phyloP scores from a whole-genome alignment of 768 basidiomycete genomes.

The Agrocybe praecox region DNA sequence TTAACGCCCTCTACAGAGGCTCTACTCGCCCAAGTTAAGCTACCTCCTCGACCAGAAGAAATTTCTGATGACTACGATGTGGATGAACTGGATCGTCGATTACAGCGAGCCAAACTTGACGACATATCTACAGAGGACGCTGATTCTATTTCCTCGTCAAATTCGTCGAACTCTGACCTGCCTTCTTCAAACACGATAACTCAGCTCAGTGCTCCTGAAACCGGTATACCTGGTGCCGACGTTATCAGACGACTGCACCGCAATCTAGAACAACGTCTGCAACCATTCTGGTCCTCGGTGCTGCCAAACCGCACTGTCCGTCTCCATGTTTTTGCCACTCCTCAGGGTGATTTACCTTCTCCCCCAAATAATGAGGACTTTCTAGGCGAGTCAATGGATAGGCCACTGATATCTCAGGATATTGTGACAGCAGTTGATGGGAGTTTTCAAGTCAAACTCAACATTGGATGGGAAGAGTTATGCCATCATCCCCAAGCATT shows the following conservation, averaged over 20 bases:
- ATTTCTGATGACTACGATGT: slow-evolving; percentile 61
- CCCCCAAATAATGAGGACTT: slow-evolving; percentile 24
- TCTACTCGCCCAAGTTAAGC: slow-evolving; percentile 42
- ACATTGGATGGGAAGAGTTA: slow-evolving; percentile 70
- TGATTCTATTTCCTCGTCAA: slow-evolving; percentile 15
- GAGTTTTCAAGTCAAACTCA: slow-evolving; percentile 66
- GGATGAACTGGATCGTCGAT: slow-evolving; percentile 55
- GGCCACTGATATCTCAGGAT: slow-evolving; percentile 51
- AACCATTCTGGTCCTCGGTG: slow-evolving; percentile 80
- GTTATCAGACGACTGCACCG: slow-evolving; percentile 58
- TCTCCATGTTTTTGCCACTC: slow-evolving; percentile 59
- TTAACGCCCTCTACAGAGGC: slow-evolving; percentile 51
- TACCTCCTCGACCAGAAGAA: slow-evolving; percentile 62
- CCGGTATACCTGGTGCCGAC: slow-evolving; percentile 15
- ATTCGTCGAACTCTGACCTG: slow-evolving; percentile 10
- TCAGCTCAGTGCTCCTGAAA: not conserved
- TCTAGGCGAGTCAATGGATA: slow-evolving; percentile 28
- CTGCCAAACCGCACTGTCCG: slow-evolving; percentile 64
- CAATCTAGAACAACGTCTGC: slow-evolving; percentile 77
- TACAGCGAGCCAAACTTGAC: slow-evolving; percentile 34
- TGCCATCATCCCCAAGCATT: slow-evolving; percentile 59
- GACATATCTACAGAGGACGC: slow-evolving; percentile 5
- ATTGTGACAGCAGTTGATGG: slow-evolving; percentile 70
- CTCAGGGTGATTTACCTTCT: slow-evolving; percentile 21
- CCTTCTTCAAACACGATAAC: not conserved